Percentiles rank a stretch among this genome's conserved stretches.
Evolutionary conservation across 768 basidiomycete genomes (phyloP).

Genomic region (Terana coerulea): DNA sequence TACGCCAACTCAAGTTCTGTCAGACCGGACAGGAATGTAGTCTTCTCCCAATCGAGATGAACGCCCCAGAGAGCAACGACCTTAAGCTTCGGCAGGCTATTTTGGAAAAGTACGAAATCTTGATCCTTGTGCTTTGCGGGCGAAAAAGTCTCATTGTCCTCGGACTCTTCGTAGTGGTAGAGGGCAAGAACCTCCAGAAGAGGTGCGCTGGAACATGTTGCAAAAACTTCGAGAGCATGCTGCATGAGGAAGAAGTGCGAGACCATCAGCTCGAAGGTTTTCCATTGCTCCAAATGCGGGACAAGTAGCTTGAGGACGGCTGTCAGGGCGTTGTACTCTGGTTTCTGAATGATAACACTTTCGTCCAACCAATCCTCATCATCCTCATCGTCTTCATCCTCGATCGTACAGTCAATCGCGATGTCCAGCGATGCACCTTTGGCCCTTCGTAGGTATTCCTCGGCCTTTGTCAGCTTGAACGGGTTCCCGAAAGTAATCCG

Average conservation of each 20-base stretch:
- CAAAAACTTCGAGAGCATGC: constrained; percentile 38
- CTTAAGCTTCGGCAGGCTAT: constrained; percentile 47
- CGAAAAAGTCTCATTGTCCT: constrained; percentile 33
- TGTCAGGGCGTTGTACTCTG: constrained; percentile 8
- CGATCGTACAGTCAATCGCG: constrained; percentile 32
- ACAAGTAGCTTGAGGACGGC: constrained; percentile 35
- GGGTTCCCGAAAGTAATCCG: constrained; percentile 31
- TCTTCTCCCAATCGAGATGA: constrained; percentile 61
- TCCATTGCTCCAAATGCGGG: constrained; percentile 55
- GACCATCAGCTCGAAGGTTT: constrained; percentile 43
- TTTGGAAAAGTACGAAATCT: constrained; percentile 49
- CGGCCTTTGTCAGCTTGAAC: constrained; percentile 41
- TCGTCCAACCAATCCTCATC: constrained; percentile 13
- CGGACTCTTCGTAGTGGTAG: constrained; percentile 49
- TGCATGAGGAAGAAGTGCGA: constrained; percentile 38
- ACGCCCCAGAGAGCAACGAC: constrained; percentile 60
- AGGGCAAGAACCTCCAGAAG: constrained; percentile 51
- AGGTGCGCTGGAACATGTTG: constrained; percentile 44
- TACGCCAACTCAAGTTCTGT: constrained; percentile 55
- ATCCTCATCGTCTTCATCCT: constrained; percentile 20
- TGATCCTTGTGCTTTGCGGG: constrained; percentile 37
- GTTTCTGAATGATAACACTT: constrained; percentile 14
- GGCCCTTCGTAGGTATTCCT: constrained; percentile 48
- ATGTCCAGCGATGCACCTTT: constrained; percentile 53
- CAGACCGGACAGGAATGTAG: constrained; percentile 42